A percentile compares a stretch with the other conserved stretches of the same genome.
phyloP scores from a whole-genome alignment of 768 basidiomycete genomes.

The Psilocybe sp. region DNA sequence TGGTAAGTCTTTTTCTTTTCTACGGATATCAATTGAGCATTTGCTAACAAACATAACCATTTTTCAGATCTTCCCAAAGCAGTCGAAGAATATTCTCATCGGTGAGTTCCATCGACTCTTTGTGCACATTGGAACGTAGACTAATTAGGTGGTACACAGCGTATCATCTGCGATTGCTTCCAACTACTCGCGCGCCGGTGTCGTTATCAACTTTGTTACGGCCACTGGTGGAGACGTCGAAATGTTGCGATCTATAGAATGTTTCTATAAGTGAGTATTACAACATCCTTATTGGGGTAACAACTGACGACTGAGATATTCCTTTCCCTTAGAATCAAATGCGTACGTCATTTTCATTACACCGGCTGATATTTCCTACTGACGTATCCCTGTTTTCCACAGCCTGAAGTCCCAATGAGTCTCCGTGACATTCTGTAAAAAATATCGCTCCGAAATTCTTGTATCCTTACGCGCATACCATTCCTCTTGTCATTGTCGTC shows the following conservation, averaged over 20 bases:
- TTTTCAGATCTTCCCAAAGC: slow-evolving; percentile 82
- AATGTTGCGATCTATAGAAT: slow-evolving; percentile 97
- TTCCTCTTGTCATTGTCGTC: slow-evolving; percentile 32
- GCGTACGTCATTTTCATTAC: slow-evolving; percentile 48
- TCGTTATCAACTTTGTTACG: slow-evolving; percentile 95
- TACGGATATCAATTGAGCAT: neutral
- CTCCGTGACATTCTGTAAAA: slow-evolving; percentile 86
- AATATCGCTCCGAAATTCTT: slow-evolving; percentile 52
- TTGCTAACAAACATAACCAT: neutral
- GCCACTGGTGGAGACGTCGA: slow-evolving; percentile 98
- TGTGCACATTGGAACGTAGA: neutral
- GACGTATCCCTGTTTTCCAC: slow-evolving; percentile 10
- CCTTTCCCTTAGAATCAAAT: slow-evolving; percentile 67
- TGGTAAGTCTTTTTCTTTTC: slow-evolving; percentile 37
- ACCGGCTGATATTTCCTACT: slow-evolving; percentile 15
- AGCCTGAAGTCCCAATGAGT: slow-evolving; percentile 91
- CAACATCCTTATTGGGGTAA: neutral
- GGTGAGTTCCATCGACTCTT: slow-evolving; percentile 44
- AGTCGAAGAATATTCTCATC: slow-evolving; percentile 96
- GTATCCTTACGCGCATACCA: slow-evolving; percentile 75
- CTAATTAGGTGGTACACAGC: slow-evolving; percentile 32
- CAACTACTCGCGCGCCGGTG: slow-evolving; percentile 82
- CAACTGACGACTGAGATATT: slow-evolving; percentile 1
- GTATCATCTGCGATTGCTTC: slow-evolving; percentile 88
- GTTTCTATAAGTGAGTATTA: slow-evolving; percentile 82